These are phyloP conservation scores for Solanum paucissectum DNA, from an alignment of 257 asterid genomes.

Conservation along the genomic window DNA sequence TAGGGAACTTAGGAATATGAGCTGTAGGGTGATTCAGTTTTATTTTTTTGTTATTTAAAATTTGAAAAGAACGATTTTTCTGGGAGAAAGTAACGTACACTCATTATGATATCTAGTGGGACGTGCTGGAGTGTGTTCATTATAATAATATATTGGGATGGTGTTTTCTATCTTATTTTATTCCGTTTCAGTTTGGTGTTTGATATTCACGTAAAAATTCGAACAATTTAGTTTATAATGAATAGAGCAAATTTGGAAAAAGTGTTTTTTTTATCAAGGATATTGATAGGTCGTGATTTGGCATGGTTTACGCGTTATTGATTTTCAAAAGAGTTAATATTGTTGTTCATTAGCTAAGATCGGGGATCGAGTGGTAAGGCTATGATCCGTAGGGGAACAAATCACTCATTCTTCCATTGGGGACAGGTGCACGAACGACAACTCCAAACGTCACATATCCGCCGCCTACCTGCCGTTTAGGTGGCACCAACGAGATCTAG, in stretches of 20 bases:
- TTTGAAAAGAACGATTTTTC: not conserved
- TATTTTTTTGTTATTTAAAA: not conserved
- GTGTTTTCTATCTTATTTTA: not conserved
- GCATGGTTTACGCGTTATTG: not conserved
- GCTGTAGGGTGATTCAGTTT: not conserved
- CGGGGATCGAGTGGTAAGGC: not conserved
- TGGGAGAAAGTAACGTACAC: slow-evolving; percentile 2
- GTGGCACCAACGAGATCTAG: too few species aligned
- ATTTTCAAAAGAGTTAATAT: not conserved
- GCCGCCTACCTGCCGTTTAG: too few species aligned
- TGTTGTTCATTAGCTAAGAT: not conserved
- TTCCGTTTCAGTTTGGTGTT: fast-evolving
- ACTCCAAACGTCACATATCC: too few species aligned
- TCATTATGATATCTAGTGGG: not conserved
- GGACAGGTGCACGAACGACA: not conserved
- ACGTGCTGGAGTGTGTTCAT: not conserved
- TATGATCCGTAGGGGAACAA: not conserved
- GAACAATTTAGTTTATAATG: too few species aligned
- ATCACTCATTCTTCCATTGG: not conserved
- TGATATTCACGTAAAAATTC: fast-evolving
- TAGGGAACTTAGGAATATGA: slow-evolving; percentile 34
- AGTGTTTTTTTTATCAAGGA: not conserved
- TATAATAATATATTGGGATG: not conserved
- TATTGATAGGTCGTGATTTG: not conserved
- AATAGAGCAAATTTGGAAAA: not conserved